Evolutionary conservation across 345 rosid species (phyloP), one percentile per base, ranked within the genome.

Genomic region (Luvunga scandens): DNA sequence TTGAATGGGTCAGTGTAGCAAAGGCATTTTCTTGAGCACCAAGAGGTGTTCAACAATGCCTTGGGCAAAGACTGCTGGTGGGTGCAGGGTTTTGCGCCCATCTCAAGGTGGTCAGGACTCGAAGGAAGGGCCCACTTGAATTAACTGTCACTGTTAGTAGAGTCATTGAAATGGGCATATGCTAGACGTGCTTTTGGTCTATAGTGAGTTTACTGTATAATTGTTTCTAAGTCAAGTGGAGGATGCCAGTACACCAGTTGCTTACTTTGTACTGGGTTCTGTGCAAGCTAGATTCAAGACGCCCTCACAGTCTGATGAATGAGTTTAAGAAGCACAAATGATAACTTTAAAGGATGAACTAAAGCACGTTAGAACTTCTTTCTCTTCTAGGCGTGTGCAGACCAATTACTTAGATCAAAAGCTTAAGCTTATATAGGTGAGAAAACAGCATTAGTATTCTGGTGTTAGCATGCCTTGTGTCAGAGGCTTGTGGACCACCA

Each of bases 11-110:
- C 53, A n/a, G 33, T 75, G 31, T 65, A 64, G 31, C 36, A 19
- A 63, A 75, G 65, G 36, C 78, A n/a, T 48, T 63, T 64, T 18
- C 50, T 12, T 64, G 14, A 36, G 55, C 18, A 27, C 77, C 59
- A 42, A 18, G 27, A 27, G 42, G 10, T 25, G 45, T 12, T 62
- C 61, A 64, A 61, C 64, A 45, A 45, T 21, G 36, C 61, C 27
- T 13, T 48, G 45, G 69, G 39, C 6, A 28, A 16, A 14, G 12
- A 28, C 4, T 59, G 30, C 31, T 72, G 30, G 60, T 25, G 76
- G 50, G 22, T 24, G 7, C 45, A 30, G 69, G 38, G n/a, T 62
- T 73, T 42, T 39, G 38, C 62, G 42, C 39, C 14, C 1, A 21
- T 19, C 0, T 6, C 31, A 38, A 73, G 50, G 22, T 2, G 25